These are phyloP conservation scores for Linaria vulgaris DNA, from an alignment of 257 asterid species.

Conservation along the genomic window DNA sequence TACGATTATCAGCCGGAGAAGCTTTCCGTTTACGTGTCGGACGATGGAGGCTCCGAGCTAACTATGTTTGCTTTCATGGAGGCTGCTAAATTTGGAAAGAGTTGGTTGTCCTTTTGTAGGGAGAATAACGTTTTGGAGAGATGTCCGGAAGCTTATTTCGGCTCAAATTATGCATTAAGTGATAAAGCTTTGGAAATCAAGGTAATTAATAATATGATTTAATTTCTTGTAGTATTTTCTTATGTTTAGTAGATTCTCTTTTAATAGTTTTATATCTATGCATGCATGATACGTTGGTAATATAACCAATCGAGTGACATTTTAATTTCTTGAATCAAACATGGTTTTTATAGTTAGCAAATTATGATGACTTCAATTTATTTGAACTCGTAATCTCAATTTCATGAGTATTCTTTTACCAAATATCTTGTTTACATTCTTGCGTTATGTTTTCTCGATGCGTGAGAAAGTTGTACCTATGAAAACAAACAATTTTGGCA, in stretches of 20 bases:
- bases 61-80: conserved; percentile 75
- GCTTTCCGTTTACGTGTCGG: conserved; percentile 67
- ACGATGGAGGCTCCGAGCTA: conserved; percentile 77
- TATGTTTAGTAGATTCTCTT: neutral
- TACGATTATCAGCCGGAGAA: conserved; percentile 72
- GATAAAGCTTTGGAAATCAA: conserved; percentile 36
- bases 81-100: conserved; percentile 60
- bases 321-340: too few relatives aligned
- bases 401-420: too few relatives aligned
- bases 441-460: too few relatives aligned
- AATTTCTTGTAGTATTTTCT: neutral
- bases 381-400: too few relatives aligned
- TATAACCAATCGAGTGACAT: too few relatives aligned
- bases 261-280: neutral
- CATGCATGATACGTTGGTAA: neutral
- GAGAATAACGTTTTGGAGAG: conserved; percentile 48
- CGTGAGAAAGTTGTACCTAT: too few relatives aligned
- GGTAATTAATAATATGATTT: conserved; percentile 31
- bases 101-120: conserved; percentile 72
- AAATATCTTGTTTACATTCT: too few relatives aligned
- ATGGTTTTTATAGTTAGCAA: too few relatives aligned
- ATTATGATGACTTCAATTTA: too few relatives aligned
- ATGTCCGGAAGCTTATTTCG: conserved; percentile 60
- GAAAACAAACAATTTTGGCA: too few relatives aligned
- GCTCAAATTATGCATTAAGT: conserved; percentile 28